Base-by-base conservation (phyloP, 2,329 filamentous ascomycete genomes). In the Beauveria medogensis region DNA sequence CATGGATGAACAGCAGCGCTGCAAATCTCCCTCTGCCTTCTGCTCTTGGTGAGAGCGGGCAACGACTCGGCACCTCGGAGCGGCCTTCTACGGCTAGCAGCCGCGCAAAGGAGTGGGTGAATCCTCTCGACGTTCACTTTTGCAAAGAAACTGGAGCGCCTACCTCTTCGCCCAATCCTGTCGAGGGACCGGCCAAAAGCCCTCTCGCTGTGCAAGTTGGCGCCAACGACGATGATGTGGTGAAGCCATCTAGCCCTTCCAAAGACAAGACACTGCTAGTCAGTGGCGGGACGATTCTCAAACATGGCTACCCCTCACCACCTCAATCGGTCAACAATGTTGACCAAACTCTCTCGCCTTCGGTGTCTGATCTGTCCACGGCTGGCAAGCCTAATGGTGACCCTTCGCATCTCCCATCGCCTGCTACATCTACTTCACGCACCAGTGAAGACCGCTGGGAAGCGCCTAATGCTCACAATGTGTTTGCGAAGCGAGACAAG, bases 401-500 rank as follows among this genome's bases (percentile, higher is more conserved):
- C 0, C 71, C 74, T 1, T 65, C 67, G 9, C 69, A 74, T 8
- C 69, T 79, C 0, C 77, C 78, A 1, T 80, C 77, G 3, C 78
- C 78, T 1, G 72, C 75, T 5, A 67, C 71, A 2, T 79, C 78
- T 1, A 70, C 69, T 5, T 69, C 69, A n/a, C 72, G 71, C 14
- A 71, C 71, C 2, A 74, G 75, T 61, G 76, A 77, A 48, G 75
- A 80, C n/a, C 65, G 65, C 1, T 67, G 67, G 61, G 72, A 69
- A 61, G 68, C 37, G 65, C 79, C 80, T 1, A 69, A 81, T 5
- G 78, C 83, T 44, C 77, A 75, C 40, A 77, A 77, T 48, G 77
- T 81, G 0, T 65, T 68, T n/a, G 79, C 80, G 3, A 80, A 78
- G 67, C 78, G 80, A 37, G 80, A 84, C 48, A 82, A 80, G 1